Evolutionary conservation across 306 rosid species (phyloP).

Genomic region (Dalbergia oliveri): DNA sequence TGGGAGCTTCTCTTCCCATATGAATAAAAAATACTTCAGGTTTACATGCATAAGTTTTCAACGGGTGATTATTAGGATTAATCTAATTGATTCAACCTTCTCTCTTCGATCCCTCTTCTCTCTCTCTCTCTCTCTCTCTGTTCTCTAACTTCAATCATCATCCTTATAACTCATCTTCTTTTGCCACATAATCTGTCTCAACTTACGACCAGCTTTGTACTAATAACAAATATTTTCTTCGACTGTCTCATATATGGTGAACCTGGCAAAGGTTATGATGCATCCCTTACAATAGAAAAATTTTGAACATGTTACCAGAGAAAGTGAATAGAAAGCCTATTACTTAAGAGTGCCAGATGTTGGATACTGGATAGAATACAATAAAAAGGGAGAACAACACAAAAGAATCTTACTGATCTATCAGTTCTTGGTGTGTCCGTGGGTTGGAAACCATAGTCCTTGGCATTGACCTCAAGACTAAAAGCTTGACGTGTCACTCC

Average conservation of each 20-base stretch:
- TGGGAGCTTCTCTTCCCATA: conserved; percentile 4
- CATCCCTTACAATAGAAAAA: conserved; percentile 8
- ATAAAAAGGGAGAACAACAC: not conserved
- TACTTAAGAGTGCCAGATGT: conserved; percentile 30
- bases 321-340: conserved; percentile 20
- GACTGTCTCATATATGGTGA: not conserved
- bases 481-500: conserved; percentile 91
- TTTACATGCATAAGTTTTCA: not conserved
- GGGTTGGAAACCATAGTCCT: conserved; percentile 87
- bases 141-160: not conserved
- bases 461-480: conserved; percentile 84
- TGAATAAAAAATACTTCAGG: not conserved
- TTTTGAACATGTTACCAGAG: conserved; percentile 15
- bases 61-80: not conserved
- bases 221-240: not conserved
- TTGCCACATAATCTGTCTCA: conserved; percentile 2
- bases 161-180: not conserved
- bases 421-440: conserved; percentile 96
- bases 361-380: conserved; percentile 38
- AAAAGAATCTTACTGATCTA: conserved; percentile 76
- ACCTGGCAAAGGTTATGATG: not conserved
- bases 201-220: not conserved
- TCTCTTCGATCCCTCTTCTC: not conserved
- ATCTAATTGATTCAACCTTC: not conserved
- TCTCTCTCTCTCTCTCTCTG: not conserved